Evolutionary conservation across 108 stramenopile genomes (phyloP), one percentile per base, ranked within the genome.

Genomic region (Aurantiochytrium sp.): DNA sequence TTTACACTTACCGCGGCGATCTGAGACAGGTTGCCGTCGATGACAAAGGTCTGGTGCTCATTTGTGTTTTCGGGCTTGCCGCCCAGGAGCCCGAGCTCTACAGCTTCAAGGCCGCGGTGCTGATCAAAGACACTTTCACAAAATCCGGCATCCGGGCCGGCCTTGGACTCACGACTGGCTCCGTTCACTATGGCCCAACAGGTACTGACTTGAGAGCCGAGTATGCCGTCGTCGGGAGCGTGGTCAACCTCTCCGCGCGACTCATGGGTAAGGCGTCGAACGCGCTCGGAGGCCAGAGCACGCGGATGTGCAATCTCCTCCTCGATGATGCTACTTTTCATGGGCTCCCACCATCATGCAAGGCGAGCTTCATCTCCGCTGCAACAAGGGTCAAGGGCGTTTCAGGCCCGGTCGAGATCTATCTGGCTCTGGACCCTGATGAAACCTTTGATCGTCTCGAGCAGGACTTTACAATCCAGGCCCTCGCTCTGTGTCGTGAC

Each of bases 31-130:
- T 81, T 19, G 73, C 73, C 6, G 45, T 81, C n/a, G 73, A 81
- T 48, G 73, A 81, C 45, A 81, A 81, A 81, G 73, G 73, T 24
- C 32, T 81, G 6, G 73, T 81, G 8, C 39, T 81, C n/a, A 81
- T 81, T 48, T 12, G 21, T 48, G 45, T 81, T 27, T 81, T 81
- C 45, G 73, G 73, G 24, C 39, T 81, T 48, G 21, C 73, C 32
- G 73, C 42, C 6, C 10, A 81, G 45, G 45, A 15, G 6, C 45
- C 73, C 30, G 73, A 81, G 73, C n/a, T n/a, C 6, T n/a, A 12
- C 15, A 24, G 73, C 6, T 48, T 81, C 1, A 24, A 6, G 6
- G 73, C 73, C 6, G 73, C 73, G 6, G 8, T 41, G 42, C n/a
- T 12, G 39, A 2, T 81, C 0, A 81, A n/a, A 30, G 24, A 48